Percentiles rank a stretch among this genome's conserved stretches.
Evolutionary conservation across 2,329 filamentous ascomycete genomes (phyloP).

Genomic region (Talaromyces sp.): DNA sequence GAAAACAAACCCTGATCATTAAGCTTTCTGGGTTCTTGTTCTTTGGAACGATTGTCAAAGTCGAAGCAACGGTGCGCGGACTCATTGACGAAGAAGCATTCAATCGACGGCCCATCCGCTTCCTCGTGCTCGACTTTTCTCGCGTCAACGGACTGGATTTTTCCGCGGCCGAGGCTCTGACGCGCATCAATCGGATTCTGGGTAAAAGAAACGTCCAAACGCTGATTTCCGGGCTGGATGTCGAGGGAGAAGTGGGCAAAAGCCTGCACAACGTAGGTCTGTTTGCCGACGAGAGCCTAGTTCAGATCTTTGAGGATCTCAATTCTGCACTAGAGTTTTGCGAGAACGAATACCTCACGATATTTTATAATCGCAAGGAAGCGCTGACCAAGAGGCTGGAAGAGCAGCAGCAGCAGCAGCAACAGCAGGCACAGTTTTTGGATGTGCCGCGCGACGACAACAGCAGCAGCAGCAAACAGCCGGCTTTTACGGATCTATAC

Average conservation of each 20-base stretch:
- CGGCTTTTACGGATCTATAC: slow-evolving; percentile 5
- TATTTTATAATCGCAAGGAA: slow-evolving; percentile 68
- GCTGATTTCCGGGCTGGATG: slow-evolving; percentile 75
- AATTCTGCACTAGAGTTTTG: slow-evolving; percentile 92
- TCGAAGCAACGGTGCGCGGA: slow-evolving; percentile 80
- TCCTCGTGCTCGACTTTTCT: slow-evolving; percentile 80
- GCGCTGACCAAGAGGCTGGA: slow-evolving; percentile 16
- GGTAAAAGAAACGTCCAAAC: slow-evolving; percentile 72
- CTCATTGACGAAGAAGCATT: slow-evolving; percentile 82
- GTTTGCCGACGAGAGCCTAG: slow-evolving; percentile 66
- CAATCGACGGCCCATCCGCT: slow-evolving; percentile 72
- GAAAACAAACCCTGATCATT: slow-evolving; percentile 81
- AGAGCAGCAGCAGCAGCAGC: neutral
- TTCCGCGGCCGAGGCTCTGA: slow-evolving; percentile 92
- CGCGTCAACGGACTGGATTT: slow-evolving; percentile 93
- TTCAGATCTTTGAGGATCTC: slow-evolving; percentile 78
- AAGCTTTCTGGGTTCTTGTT: slow-evolving; percentile 96
- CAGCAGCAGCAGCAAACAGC: neutral
- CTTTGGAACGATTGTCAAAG: slow-evolving; percentile 94
- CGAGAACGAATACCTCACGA: slow-evolving; percentile 87
- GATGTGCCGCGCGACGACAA: slow-evolving; percentile 25
- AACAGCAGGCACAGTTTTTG: slow-evolving; percentile 13
- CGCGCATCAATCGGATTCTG: slow-evolving; percentile 81
- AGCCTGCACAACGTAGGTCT: slow-evolving; percentile 81
- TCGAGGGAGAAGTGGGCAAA: slow-evolving; percentile 69